Percentiles rank a stretch among this genome's conserved stretches.
phyloP scores from a whole-genome alignment of 495 filamentous ascomycete genomes.

The Melanomma pulvis-pyrius region DNA sequence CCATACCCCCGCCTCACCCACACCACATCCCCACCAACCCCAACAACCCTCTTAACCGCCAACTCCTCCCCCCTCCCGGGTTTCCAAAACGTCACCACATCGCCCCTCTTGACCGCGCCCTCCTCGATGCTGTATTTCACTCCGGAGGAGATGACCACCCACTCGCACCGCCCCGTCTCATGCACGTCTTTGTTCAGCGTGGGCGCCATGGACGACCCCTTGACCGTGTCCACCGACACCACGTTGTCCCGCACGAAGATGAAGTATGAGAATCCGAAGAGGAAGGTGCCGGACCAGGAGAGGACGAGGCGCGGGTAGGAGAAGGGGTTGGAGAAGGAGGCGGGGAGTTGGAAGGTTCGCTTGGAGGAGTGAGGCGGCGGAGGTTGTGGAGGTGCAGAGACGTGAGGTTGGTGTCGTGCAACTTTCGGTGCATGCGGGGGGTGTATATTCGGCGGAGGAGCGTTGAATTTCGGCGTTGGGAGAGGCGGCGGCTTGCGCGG shows the following conservation, averaged over 20 bases:
- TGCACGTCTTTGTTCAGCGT: constrained; percentile 41
- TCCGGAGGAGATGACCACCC: constrained; percentile 35
- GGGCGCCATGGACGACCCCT: constrained; percentile 44
- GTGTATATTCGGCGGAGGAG: neutral
- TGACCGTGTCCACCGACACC: constrained; percentile 22
- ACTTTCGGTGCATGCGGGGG: neutral
- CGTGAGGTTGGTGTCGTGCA: neutral
- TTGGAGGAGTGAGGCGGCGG: neutral
- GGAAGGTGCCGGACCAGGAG: neutral
- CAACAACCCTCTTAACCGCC: constrained; percentile 45
- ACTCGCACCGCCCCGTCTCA: constrained; percentile 32
- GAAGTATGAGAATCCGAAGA: neutral
- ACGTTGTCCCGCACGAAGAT: constrained; percentile 27
- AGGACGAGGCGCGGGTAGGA: neutral
- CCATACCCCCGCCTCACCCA: constrained; percentile 22
- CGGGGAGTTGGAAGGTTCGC: neutral
- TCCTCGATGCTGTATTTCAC: neutral
- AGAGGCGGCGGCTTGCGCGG: neutral
- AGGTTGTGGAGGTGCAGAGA: neutral
- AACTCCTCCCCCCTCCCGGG: constrained; percentile 40
- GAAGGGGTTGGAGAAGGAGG: neutral
- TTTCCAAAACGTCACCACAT: constrained; percentile 43
- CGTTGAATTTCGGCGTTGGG: neutral
- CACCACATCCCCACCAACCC: constrained; percentile 42
- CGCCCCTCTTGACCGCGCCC: constrained; percentile 31